Conservation (phyloP, 257 asterid species). For the Solanum paucissectum region DNA sequence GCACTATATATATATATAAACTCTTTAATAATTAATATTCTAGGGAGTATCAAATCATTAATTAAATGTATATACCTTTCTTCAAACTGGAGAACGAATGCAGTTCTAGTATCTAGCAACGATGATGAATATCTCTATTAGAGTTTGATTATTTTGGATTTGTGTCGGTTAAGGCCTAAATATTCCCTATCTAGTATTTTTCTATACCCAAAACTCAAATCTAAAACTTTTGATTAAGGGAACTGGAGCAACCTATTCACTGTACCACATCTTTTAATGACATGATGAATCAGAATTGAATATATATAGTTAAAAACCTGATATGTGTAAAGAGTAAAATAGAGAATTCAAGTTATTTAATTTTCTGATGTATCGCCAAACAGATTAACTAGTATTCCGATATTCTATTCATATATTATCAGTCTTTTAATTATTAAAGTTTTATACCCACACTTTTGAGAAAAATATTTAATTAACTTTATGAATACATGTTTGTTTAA, state of each 20-base stretch:
- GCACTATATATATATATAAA: background rate
- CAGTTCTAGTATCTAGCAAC: background rate
- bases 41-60: background rate
- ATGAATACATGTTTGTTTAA: background rate
- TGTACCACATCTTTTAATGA: no score
- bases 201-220: rapidly evolving
- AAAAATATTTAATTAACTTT: background rate
- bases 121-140: no score
- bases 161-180: no score
- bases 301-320: background rate
- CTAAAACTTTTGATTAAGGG: no score
- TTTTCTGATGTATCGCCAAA: no score
- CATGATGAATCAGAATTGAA: background rate
- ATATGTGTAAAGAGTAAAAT: no score
- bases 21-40: background rate
- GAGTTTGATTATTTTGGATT: no score
- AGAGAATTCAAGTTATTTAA: no score
- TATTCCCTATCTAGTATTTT: no score
- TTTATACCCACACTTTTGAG: background rate
- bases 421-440: background rate
- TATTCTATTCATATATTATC: no score
- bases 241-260: rapidly evolving
- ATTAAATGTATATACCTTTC: background rate
- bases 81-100: background rate
- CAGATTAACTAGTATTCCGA: no score